Conservation (phyloP, 176 grass and related monocot genomes). For the Puccinellia tenuiflora region DNA sequence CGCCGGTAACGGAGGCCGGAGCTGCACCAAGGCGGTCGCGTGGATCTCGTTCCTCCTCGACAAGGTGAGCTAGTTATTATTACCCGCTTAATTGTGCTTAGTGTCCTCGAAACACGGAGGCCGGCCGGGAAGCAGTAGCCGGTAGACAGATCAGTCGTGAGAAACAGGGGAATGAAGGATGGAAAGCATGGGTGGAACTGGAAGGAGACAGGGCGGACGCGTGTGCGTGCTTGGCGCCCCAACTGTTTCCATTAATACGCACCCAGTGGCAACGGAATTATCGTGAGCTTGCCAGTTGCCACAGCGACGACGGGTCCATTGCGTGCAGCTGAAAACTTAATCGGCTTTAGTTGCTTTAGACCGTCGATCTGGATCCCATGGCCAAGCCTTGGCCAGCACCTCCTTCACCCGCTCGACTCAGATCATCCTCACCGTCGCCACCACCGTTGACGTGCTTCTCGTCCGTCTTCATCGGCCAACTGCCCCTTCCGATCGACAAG, state of each 20-base stretch:
- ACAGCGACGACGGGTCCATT: background rate
- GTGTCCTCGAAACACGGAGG: background rate
- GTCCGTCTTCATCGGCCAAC: background rate
- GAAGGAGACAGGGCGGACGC: background rate
- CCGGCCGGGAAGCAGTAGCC: background rate
- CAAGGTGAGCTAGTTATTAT: conserved; percentile 34
- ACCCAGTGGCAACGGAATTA: background rate
- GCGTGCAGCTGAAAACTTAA: background rate
- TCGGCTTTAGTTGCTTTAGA: no score
- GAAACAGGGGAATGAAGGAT: background rate
- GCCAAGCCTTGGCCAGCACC: no score
- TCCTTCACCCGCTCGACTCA: background rate
- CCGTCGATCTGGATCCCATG: no score
- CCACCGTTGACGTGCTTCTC: background rate
- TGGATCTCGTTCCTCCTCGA: conserved; percentile 65
- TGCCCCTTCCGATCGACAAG: background rate
- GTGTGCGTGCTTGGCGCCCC: background rate
- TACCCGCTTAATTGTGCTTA: background rate
- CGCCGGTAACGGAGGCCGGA: background rate
- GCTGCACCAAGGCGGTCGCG: conserved; percentile 8
- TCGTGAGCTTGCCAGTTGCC: background rate
- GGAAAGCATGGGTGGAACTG: no score
- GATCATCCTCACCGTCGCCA: background rate
- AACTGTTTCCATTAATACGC: background rate
- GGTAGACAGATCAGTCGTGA: background rate